Base-by-base conservation (phyloP, 768 basidiomycete genomes). In the Collybiopsis luxurians region DNA sequence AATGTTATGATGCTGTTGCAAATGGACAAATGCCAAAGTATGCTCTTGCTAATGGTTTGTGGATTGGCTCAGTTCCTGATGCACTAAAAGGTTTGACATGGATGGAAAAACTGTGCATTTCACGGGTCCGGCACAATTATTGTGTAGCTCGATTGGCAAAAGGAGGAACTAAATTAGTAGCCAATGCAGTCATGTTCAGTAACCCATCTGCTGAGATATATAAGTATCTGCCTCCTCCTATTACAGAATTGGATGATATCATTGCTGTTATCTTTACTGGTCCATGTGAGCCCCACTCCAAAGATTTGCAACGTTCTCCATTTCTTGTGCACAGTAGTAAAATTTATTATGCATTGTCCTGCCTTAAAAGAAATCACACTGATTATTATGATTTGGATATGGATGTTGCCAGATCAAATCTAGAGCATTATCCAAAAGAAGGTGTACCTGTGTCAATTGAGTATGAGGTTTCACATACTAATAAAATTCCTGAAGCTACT, bases 231-330 rank as follows among this genome's bases (percentile, higher is more conserved):
- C 75, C 75, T 1, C 73, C 72, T 0, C 62, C 64, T 2, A 21
- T 26, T 1, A 60, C 62, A 2, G 73, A 77, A 2, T n/a, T 77
- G 10, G 65, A 70, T 50, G 66, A 73, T 3, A 61, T 71, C 0
- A 54, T 74, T 1, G 71, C 70, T 1, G 60, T 74, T 42, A 21
- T 76, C 0, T 75, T 67, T 42, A 69, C 63, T 0, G 73, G 73
- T 0, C 60, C 69, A 0, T 24, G 34, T 12, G 46, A 58, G 27
- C 71, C 71, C 1, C 66, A 64, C 9, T 26, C 58, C n/a, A 51
- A 66, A 12, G 71, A 74, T n/a, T 64, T 68, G 13, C 51, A 64
- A 17, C 59, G 67, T 0, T 57, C 66, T 10, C 68, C 74, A 1
- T 62, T 75, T n/a, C 56, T 74, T 3, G 74, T 76, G 0, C 47